Conservation (phyloP, 345 rosid species). For the Arabidopsis thaliana region DNA sequence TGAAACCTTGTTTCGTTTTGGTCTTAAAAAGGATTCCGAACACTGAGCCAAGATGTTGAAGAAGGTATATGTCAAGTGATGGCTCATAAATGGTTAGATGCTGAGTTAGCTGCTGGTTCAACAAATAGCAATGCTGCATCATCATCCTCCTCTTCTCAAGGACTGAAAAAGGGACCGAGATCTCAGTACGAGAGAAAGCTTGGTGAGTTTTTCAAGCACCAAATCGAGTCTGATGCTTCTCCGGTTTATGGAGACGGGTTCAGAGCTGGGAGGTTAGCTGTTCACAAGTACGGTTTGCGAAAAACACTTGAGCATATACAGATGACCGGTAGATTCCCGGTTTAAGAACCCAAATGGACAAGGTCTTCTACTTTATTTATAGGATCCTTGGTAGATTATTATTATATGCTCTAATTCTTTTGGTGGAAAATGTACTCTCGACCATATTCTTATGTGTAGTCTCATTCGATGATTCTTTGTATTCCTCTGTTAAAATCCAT, state of each 20-base stretch:
- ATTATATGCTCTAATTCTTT: conserved; percentile 34
- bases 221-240: conserved; percentile 84
- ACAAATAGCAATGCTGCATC: conserved; percentile 48
- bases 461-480: conserved; percentile 29
- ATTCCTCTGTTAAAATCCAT: not conserved
- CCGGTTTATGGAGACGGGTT: conserved; percentile 93
- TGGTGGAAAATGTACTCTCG: conserved; percentile 23
- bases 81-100: conserved; percentile 91
- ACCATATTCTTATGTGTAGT: conserved; percentile 23
- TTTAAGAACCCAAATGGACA: conserved; percentile 44
- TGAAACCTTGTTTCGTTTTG: conserved; percentile 15
- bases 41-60: conserved; percentile 83
- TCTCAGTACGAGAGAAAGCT: conserved; percentile 84
- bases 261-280: conserved; percentile 71
- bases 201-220: conserved; percentile 90
- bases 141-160: conserved; percentile 55
- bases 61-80: conserved; percentile 98
- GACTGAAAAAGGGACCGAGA: conserved; percentile 53
- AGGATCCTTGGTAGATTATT: conserved; percentile 41
- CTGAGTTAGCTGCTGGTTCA: conserved; percentile 58
- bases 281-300: conserved; percentile 68
- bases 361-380: conserved; percentile 15
- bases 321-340: conserved; percentile 80
- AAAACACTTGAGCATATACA: conserved; percentile 83
- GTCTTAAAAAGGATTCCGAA: conserved; percentile 66